Evolutionary conservation across 148 eudicot species (phyloP).

Genomic region (Pharnaceum exiguum): DNA sequence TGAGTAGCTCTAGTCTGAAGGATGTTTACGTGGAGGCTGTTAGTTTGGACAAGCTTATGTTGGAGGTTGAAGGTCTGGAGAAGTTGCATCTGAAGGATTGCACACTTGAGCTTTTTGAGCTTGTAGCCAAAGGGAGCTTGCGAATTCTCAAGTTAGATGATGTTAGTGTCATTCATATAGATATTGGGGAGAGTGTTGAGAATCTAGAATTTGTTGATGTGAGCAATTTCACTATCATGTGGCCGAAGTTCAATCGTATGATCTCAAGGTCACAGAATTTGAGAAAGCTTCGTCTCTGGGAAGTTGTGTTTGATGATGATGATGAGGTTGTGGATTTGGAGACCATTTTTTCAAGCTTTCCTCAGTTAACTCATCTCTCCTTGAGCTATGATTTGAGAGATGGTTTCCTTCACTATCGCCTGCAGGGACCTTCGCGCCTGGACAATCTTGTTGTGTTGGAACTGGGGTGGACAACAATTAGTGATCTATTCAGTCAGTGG

Average conservation of each 20-base stretch:
- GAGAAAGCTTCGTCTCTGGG: conserved; percentile 75
- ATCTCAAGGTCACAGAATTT: conserved; percentile 70
- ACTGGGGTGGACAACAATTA: conserved; percentile 77
- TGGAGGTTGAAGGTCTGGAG: conserved; percentile 81
- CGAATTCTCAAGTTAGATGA: conserved; percentile 64
- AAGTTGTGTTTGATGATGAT: conserved; percentile 78
- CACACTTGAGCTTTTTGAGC: conserved; percentile 73
- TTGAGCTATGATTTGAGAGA: conserved; percentile 69
- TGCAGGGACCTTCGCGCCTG: conserved; percentile 50
- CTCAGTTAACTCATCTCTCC: conserved; percentile 47
- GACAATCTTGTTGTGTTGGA: conserved; percentile 61
- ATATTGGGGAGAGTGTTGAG: conserved; percentile 68
- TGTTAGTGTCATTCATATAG: conserved; percentile 91
- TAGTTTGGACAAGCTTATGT: conserved; percentile 75
- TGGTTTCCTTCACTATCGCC: conserved; percentile 52
- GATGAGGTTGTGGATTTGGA: conserved; percentile 85
- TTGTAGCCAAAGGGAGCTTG: conserved; percentile 69
- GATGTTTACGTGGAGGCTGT: conserved; percentile 67
- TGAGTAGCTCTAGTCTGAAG: conserved; percentile 62
- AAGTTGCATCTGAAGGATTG: conserved; percentile 83
- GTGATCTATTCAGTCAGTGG: conserved; percentile 59
- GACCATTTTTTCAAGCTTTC: conserved; percentile 66
- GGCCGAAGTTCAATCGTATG: conserved; percentile 79
- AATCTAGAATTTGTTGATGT: conserved; percentile 80
- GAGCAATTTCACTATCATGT: conserved; percentile 81